phyloP scores from a whole-genome alignment of 2,329 filamentous ascomycete species.

The Cordyceps farinosa region DNA sequence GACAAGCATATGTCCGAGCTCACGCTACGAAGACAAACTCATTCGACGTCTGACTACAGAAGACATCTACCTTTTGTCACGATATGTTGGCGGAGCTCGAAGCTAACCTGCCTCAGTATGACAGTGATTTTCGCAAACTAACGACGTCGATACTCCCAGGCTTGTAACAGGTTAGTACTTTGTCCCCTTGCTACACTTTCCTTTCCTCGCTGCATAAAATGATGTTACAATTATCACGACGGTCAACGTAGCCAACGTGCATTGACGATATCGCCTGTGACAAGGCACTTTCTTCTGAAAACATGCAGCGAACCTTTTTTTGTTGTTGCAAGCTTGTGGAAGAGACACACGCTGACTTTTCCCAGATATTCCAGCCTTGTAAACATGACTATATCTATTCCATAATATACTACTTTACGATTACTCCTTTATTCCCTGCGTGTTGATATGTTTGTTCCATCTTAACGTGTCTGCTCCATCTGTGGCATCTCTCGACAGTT shows the following conservation, averaged over 20 bases:
- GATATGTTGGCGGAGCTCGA: neutral
- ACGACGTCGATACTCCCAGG: neutral
- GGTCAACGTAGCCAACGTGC: conserved; percentile 46
- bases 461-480: too few species aligned
- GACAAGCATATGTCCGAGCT: conserved; percentile 99
- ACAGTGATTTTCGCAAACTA: neutral
- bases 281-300: conserved; percentile 38
- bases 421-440: neutral
- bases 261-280: conserved; percentile 46
- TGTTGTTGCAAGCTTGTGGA: conserved; percentile 1
- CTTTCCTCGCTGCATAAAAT: conserved; percentile 27
- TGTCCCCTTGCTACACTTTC: neutral
- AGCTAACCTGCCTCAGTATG: conserved; percentile 9
- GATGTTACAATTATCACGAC: conserved; percentile 46
- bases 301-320: conserved; percentile 5
- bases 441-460: too few species aligned
- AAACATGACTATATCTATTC: neutral
- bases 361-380: neutral
- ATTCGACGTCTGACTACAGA: conserved; percentile 25
- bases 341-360: conserved; percentile 7
- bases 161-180: conserved; percentile 28
- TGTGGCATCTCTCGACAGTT: neutral
- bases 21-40: conserved; percentile 43
- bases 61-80: neutral
- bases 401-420: neutral